Evolutionary conservation across 176 grass and related monocot species (phyloP).

Genomic region (Bromus sterilis): DNA sequence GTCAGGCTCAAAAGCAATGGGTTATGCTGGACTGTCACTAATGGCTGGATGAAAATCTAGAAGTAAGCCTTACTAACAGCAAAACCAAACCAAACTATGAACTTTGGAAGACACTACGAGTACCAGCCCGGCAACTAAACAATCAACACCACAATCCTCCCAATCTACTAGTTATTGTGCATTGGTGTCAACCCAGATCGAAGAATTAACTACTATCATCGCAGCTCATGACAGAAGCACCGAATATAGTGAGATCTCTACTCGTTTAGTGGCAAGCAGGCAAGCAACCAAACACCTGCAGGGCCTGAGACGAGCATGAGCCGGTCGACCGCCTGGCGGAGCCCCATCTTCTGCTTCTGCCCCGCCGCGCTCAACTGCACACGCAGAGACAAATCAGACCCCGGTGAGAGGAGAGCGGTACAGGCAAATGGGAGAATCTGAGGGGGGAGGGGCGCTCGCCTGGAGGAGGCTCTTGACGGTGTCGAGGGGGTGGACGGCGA

Average conservation of each 20-base stretch:
- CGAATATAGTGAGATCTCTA: background rate
- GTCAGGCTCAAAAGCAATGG: background rate
- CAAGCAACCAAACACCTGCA: constrained; percentile 48
- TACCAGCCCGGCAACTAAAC: background rate
- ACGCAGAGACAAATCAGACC: constrained; percentile 15
- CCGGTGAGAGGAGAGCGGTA: background rate
- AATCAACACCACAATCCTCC: background rate
- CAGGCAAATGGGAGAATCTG: background rate
- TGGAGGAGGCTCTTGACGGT: constrained; percentile 88
- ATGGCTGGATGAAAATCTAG: background rate
- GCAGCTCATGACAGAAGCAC: background rate
- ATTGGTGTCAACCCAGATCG: background rate
- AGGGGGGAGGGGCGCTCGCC: background rate
- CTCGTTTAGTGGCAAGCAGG: background rate
- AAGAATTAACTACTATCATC: background rate
- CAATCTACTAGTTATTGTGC: background rate
- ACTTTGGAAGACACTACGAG: background rate
- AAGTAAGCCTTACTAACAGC: background rate
- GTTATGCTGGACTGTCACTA: background rate
- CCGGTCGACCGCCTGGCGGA: constrained; percentile 52
- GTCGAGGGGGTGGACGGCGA: constrained; percentile 72
- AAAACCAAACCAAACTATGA: background rate
- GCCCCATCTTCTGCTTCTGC: constrained; percentile 57
- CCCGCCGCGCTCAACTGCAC: constrained; percentile 47
- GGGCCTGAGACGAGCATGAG: constrained; percentile 51